Evolutionary conservation across 2,329 filamentous ascomycete genomes (phyloP).

Genomic region (Penicillium fuscoglaucum): DNA sequence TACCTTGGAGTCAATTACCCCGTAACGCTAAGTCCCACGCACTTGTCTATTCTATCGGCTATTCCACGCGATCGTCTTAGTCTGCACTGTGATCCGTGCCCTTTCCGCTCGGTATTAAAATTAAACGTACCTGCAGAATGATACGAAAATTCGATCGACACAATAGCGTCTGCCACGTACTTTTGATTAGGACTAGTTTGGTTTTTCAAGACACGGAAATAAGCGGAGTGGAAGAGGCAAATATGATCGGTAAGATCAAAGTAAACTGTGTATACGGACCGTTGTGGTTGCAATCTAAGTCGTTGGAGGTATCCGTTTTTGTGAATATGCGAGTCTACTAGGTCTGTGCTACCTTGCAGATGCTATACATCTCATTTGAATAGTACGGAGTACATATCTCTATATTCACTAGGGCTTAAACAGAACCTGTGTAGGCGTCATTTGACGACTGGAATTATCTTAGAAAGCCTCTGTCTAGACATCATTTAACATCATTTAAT

Average conservation of each 20-base stretch:
- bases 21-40: constrained; percentile 1
- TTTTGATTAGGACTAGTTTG: constrained; percentile 14
- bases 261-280: not conserved
- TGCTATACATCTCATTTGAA: not conserved
- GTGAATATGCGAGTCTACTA: not conserved
- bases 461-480: not conserved
- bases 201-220: not conserved
- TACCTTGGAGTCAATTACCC: not conserved
- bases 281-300: not conserved
- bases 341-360: constrained; percentile 3
- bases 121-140: constrained; percentile 15
- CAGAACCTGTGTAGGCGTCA: not conserved
- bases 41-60: constrained; percentile 1
- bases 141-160: constrained; percentile 13
- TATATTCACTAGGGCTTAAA: not conserved
- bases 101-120: constrained; percentile 8
- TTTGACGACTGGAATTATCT: not conserved
- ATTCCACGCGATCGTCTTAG: constrained; percentile 4
- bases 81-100: constrained; percentile 9
- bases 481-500: not conserved
- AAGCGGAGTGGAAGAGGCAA: not conserved
- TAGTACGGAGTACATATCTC: not conserved
- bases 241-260: not conserved
- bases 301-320: not conserved
- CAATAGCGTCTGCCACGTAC: constrained; percentile 14